Percentiles rank a stretch among this genome's conserved stretches.
These are phyloP conservation scores for Davidsoniella neocaledoniae DNA, from an alignment of 2,329 filamentous ascomycete species.

Conservation along the genomic window DNA sequence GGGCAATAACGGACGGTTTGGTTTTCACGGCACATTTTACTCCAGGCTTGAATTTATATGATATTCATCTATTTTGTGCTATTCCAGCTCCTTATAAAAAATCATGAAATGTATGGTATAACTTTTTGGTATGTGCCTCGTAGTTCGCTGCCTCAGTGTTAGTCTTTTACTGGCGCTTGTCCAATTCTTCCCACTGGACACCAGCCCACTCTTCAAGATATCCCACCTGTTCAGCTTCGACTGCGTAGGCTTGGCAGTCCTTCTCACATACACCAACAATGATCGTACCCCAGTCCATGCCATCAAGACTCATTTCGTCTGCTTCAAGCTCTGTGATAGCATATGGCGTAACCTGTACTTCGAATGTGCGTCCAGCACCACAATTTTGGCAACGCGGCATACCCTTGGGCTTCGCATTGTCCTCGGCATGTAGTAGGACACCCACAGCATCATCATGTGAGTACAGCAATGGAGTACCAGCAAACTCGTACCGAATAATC, in stretches of 20 bases:
- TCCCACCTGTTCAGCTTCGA: conserved; percentile 45
- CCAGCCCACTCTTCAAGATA: conserved; percentile 95
- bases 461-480: conserved; percentile 60
- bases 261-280: conserved; percentile 68
- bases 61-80: background rate
- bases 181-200: conserved; percentile 87
- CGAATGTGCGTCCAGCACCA: conserved; percentile 60
- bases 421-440: conserved; percentile 32
- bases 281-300: conserved; percentile 97
- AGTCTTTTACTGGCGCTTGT: conserved; percentile 20
- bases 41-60: background rate
- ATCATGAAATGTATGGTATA: background rate
- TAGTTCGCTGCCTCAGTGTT: background rate
- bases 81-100: background rate
- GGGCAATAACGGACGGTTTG: too few species aligned
- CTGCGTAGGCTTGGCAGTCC: conserved; percentile 52
- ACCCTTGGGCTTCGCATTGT: conserved; percentile 17
- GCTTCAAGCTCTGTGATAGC: conserved; percentile 78
- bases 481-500: conserved; percentile 65
- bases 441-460: conserved; percentile 61
- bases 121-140: background rate
- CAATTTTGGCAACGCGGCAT: conserved; percentile 68
- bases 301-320: conserved; percentile 54
- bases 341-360: conserved; percentile 82
- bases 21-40: background rate